Evolutionary conservation across 345 rosid species (phyloP), one percentile per base, ranked within the genome.

Genomic region (Acer negundo): DNA sequence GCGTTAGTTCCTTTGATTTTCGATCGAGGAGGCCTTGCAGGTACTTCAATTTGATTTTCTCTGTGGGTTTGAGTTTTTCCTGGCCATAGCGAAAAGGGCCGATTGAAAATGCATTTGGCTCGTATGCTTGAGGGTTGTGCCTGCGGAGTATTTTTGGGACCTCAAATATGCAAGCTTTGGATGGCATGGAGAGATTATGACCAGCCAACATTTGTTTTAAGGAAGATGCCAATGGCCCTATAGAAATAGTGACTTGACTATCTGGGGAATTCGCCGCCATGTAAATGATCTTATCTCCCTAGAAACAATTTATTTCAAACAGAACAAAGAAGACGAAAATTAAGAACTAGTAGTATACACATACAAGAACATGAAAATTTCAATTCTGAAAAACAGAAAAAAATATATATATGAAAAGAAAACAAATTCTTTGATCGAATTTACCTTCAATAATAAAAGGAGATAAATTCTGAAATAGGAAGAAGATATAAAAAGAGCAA

Each of bases 71-170:
- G 61, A 63, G 38, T 0, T 69, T 12, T 0, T 19, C 4, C 8
- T 26, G 10, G 22, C 68, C 58, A 46, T 55, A 70, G 78, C 69
- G 76, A 70, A 62, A 77, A 8, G 87, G 87, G 6, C 85, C 85
- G 1, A 85, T 74, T 1, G 87, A 79, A 38, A 81, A 81, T n/a
- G 77, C 80, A 24, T 67, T 74, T 44, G 85, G 87, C 35, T 46
- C 7, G 65, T 77, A 84, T 2, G 85, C 82, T 3, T 6, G 72
- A 13, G 62, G 9, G 2, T 53, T 78, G 44, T 78, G 84, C 69
- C 80, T 47, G 35, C 2, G 20, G 42, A 82, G 84, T 20, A 80
- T 78, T 22, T 35, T 6, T 2, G 88, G 86, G 23, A 53, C 71
- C 75, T 12, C 66, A 77, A 78, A 82, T 44, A 78, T 73, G 76